Conservation (phyloP, 345 rosid genomes). For the Bruguiera gymnorhiza region DNA sequence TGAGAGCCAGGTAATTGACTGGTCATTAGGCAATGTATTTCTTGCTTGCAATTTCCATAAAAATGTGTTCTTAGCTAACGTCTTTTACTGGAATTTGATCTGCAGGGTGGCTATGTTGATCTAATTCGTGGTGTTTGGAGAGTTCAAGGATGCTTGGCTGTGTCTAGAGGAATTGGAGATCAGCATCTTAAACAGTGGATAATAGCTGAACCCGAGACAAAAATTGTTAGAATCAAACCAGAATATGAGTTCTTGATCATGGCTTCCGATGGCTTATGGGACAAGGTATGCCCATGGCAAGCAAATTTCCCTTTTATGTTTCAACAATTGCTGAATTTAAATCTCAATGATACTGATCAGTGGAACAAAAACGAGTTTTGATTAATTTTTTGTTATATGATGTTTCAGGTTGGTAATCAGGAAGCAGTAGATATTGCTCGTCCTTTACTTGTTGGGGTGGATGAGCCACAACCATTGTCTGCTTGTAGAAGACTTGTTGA, state of each 20-base stretch:
- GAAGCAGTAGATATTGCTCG: conserved; percentile 83
- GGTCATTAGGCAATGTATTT: neutral
- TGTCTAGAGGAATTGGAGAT: conserved; percentile 86
- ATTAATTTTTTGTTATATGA: neutral
- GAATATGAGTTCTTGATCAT: conserved; percentile 74
- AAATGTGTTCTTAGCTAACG: conserved; percentile 4
- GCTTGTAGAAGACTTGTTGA: conserved; percentile 83
- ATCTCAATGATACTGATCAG: too few species aligned
- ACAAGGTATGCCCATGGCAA: conserved; percentile 51
- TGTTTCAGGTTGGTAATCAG: conserved; percentile 71
- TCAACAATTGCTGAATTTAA: too few species aligned
- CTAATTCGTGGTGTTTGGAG: conserved; percentile 73
- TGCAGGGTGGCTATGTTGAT: conserved; percentile 87
- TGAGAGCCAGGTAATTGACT: conserved; percentile 51
- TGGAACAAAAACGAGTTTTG: too few species aligned
- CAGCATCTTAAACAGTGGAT: conserved; percentile 72
- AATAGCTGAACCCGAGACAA: conserved; percentile 85
- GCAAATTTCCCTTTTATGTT: neutral
- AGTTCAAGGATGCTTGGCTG: conserved; percentile 82
- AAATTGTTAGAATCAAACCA: conserved; percentile 41
- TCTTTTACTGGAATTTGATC: neutral
- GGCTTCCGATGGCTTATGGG: conserved; percentile 99
- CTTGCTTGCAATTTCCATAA: neutral
- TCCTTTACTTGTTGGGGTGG: conserved; percentile 38
- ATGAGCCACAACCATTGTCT: conserved; percentile 37